Conservation (phyloP, 345 rosid genomes). For the Salix koriyanagi region DNA sequence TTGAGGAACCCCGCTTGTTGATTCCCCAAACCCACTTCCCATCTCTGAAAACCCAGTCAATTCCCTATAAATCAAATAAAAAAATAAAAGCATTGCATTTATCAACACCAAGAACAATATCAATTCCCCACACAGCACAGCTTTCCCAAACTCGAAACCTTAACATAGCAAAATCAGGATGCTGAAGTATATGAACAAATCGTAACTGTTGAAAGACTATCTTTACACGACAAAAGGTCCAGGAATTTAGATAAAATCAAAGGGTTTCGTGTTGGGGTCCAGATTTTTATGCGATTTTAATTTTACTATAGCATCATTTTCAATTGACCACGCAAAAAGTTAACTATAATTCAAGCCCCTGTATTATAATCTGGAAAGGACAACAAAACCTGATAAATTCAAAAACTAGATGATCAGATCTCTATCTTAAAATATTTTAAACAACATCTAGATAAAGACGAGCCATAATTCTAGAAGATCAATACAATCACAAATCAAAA, state of each 20-base stretch:
- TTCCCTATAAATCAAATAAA: slow-evolving; percentile 18
- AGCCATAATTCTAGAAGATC: slow-evolving; percentile 1
- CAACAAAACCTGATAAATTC: neutral
- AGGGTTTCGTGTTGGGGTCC: neutral
- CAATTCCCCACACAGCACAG: neutral
- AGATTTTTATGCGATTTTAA: neutral
- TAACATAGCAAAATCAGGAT: neutral
- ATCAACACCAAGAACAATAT: slow-evolving; percentile 7
- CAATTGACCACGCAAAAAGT: neutral
- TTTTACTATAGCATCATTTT: neutral
- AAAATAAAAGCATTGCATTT: neutral
- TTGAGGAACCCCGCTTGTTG: slow-evolving; percentile 57
- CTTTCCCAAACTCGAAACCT: neutral
- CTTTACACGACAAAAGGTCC: neutral
- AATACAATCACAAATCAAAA: neutral
- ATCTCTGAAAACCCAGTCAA: slow-evolving; percentile 31
- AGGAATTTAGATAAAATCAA: neutral
- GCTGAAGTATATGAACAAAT: neutral
- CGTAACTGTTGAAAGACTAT: neutral
- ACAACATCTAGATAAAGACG: neutral
- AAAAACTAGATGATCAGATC: slow-evolving; percentile 11
- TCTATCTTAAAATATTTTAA: neutral
- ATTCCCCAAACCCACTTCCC: slow-evolving; percentile 64
- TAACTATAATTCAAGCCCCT: slow-evolving; percentile 5
- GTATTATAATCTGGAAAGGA: neutral